Evolutionary conservation across 2,329 filamentous ascomycete species (phyloP), one percentile per base, ranked within the genome.

Genomic region (Ustulina deusta): DNA sequence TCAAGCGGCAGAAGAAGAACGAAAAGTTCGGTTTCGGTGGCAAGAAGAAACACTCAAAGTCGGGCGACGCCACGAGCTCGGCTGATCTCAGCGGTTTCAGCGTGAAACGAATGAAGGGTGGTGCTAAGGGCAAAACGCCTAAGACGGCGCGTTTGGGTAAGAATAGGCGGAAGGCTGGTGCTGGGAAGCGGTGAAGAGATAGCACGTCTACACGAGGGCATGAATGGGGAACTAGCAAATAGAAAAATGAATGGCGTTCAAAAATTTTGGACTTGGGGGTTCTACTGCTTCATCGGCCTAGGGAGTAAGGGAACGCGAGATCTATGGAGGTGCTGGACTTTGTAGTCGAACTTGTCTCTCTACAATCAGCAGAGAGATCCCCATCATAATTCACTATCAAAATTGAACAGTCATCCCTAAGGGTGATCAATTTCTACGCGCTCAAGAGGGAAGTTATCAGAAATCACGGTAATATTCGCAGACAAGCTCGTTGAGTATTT

Each of bases 21-120:
- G 87, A 92, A 72, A 97, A 97, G 83, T 98, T 91, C 79, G 96
- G 96, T 27, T 97, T 95, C 77, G 96, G 96, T 68, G 96, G 96
- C 74, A 97, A 97, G 89, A 99, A 99, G 87, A 87, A 91, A 63
- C 90, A 94, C 79, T 82, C 86, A 64, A 99, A 99, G 88, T 97
- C 94, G 69, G 93, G 93, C 73, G 94, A 97, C 81, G 94, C 94
- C 56, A 78, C 87, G 69, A 97, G 93, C 72, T 94, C 90, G 54
- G 91, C 89, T 69, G 96, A 99, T 79, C 82, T 97, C 73, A 89
- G 89, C 69, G 89, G 88, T 1, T 98, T 97, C 83, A 94, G 91
- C 62, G 86, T 86, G 42, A 93, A 91, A 85, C 92, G 89, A 82
- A 97, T 97, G 93, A 97, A 97, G 86, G 83, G 17, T 77, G 78